phyloP scores from a whole-genome alignment of 2,329 filamentous ascomycete genomes.

The Alternaria tenuissima region DNA sequence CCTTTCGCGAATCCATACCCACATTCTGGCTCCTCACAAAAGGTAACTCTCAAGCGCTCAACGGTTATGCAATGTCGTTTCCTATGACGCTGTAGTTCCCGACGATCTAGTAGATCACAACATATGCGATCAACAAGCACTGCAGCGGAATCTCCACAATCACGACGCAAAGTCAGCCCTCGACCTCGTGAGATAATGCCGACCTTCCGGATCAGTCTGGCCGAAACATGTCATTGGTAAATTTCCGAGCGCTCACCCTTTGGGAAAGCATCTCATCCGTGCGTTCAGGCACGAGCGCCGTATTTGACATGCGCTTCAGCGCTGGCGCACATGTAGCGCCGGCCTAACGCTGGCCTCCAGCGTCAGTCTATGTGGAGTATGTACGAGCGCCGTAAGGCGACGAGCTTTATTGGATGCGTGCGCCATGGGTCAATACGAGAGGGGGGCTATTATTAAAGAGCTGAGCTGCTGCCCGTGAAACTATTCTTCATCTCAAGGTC shows the following conservation, averaged over 20 bases:
- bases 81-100: background rate
- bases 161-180: background rate
- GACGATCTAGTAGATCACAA: background rate
- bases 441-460: constrained; percentile 11
- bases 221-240: constrained; percentile 11
- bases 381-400: constrained; percentile 12
- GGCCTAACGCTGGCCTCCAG: constrained; percentile 20
- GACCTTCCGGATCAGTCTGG: constrained; percentile 11
- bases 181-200: background rate
- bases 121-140: background rate
- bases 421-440: constrained; percentile 25
- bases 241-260: constrained; percentile 1
- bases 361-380: constrained; percentile 12
- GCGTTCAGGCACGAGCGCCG: constrained; percentile 20
- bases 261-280: constrained; percentile 14
- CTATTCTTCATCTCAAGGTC: background rate
- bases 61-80: background rate
- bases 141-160: background rate
- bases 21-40: background rate
- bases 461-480: constrained; percentile 5
- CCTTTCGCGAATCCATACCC: background rate
- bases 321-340: constrained; percentile 22
- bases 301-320: constrained; percentile 13
- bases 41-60: background rate
- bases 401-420: constrained; percentile 21